Percentiles rank a stretch among this genome's conserved stretches.
Conservation (phyloP, 2,329 filamentous ascomycete species). For the Trichoderma koningii region DNA sequence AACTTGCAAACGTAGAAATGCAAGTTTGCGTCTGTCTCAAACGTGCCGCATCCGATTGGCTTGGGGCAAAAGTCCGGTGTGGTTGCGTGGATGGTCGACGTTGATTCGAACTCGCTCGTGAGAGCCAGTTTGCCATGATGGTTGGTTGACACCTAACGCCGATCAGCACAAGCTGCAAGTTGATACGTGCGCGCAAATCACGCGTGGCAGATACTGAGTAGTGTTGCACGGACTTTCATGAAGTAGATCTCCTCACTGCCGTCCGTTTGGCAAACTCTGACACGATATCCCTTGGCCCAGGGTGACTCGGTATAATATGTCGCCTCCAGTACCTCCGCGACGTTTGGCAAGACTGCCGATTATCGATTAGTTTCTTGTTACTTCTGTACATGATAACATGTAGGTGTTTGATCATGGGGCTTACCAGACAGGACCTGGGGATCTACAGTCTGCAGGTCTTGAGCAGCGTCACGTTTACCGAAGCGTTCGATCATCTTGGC, state of each 20-base stretch:
- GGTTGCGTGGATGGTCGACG: neutral
- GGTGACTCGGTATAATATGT: neutral
- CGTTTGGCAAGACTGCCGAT: neutral
- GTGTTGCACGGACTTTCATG: neutral
- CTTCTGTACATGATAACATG: too few species aligned
- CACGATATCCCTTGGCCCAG: constrained; percentile 10
- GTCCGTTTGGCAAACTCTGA: neutral
- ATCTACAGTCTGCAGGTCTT: neutral
- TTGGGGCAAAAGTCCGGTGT: constrained; percentile 8
- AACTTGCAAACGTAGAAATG: constrained; percentile 22
- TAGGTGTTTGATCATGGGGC: neutral
- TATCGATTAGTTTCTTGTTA: neutral
- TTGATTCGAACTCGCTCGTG: constrained; percentile 17
- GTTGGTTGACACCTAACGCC: neutral
- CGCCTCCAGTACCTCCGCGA: neutral
- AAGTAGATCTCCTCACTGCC: neutral
- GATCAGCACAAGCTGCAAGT: neutral
- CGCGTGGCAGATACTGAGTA: neutral
- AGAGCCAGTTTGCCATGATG: constrained; percentile 21
- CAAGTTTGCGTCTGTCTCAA: neutral
- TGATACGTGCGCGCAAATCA: too few species aligned
- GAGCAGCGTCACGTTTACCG: neutral
- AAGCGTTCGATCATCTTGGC: neutral
- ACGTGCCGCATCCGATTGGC: constrained; percentile 8
- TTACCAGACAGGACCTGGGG: constrained; percentile 1